These are phyloP conservation scores for Clavariopsis aquatica DNA, from an alignment of 495 filamentous ascomycete species.

Conservation along the genomic window DNA sequence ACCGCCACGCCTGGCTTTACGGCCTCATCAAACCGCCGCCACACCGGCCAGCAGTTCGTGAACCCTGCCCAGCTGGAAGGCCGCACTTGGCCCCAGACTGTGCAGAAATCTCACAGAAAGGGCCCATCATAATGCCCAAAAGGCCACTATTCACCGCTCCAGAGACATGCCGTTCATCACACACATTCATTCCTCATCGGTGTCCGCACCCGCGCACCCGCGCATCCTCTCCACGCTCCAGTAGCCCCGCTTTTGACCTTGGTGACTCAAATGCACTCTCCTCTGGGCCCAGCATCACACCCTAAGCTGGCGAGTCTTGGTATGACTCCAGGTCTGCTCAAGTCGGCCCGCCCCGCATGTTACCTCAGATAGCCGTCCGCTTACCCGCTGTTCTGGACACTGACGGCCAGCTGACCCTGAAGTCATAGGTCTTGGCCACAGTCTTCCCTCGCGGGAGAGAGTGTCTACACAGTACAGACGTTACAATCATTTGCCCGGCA, in stretches of 20 bases:
- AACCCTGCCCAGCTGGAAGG: constrained; percentile 23
- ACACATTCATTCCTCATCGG: constrained; percentile 12
- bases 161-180: not conserved
- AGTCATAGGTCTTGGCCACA: constrained; percentile 25
- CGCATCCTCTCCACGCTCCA: not conserved
- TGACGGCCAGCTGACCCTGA: constrained; percentile 13
- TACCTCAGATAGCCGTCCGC: constrained; percentile 15
- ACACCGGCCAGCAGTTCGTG: constrained; percentile 1
- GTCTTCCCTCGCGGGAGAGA: constrained; percentile 4
- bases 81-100: constrained; percentile 1
- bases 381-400: constrained; percentile 9
- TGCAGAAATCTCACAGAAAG: not conserved
- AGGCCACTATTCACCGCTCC: not conserved
- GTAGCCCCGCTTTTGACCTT: constrained; percentile 2
- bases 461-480: constrained; percentile 20
- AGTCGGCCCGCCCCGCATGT: constrained; percentile 17
- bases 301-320: not conserved
- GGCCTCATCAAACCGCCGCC: not conserved
- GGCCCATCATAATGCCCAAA: not conserved
- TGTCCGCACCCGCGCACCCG: constrained; percentile 1
- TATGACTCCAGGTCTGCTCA: constrained; percentile 6
- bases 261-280: constrained; percentile 24
- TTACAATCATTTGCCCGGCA: constrained; percentile 15
- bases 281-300: not conserved
- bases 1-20: not conserved